Percentiles rank a stretch among this genome's conserved stretches.
These are phyloP conservation scores for Boechera stricta DNA, from an alignment of 345 rosid genomes.

Conservation along the genomic window DNA sequence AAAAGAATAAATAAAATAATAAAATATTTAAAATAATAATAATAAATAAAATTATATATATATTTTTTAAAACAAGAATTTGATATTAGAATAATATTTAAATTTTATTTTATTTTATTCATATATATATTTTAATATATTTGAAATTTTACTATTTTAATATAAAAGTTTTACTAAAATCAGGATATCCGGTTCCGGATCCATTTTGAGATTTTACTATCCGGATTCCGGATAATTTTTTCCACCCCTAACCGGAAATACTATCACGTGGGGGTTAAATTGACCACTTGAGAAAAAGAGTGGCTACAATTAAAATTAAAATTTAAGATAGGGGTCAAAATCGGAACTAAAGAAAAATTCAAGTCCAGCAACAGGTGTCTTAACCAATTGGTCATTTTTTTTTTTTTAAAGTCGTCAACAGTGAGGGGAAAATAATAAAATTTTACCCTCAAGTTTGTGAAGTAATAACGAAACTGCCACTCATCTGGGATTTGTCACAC, in stretches of 20 bases:
- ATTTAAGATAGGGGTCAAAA: slow-evolving; percentile 25
- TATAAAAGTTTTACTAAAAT: too few relatives aligned
- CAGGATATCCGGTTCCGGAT: too few relatives aligned
- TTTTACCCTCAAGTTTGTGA: neutral
- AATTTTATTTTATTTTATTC: too few relatives aligned
- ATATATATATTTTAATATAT: too few relatives aligned
- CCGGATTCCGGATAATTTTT: too few relatives aligned
- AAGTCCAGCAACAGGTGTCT: slow-evolving; percentile 25
- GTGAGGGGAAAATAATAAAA: neutral
- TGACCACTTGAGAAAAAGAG: slow-evolving; percentile 8
- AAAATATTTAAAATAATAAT: too few relatives aligned
- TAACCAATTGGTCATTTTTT: slow-evolving; percentile 26
- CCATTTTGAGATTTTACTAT: too few relatives aligned
- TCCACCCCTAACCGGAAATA: neutral
- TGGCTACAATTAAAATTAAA: slow-evolving; percentile 10
- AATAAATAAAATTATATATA: too few relatives aligned
- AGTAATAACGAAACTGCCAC: slow-evolving; percentile 34
- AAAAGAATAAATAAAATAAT: too few relatives aligned
- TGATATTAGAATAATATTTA: too few relatives aligned
- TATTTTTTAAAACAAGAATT: too few relatives aligned
- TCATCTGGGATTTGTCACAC: slow-evolving; percentile 29
- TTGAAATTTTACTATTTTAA: too few relatives aligned
- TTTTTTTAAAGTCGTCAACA: neutral
- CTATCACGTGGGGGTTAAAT: slow-evolving; percentile 36
- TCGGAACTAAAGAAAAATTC: slow-evolving; percentile 7